These are phyloP conservation scores for Dendrobium chrysotoxum DNA, from an alignment of 106 monocot species.

Conservation along the genomic window DNA sequence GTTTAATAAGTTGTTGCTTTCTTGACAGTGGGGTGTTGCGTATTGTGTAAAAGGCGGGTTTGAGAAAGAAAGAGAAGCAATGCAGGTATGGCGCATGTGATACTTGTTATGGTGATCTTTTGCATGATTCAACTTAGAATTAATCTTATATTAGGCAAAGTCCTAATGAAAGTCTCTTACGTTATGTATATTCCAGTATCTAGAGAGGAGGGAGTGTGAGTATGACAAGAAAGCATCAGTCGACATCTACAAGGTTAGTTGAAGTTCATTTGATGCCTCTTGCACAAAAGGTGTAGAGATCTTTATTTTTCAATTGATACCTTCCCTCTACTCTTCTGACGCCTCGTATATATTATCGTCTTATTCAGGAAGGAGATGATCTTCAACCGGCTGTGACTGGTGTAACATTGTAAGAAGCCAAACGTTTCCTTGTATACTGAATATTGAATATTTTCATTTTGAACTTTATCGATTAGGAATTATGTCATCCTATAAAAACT, in stretches of 20 bases:
- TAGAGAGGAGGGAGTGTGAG: conserved; percentile 87
- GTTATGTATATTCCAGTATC: conserved; percentile 40
- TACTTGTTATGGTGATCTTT: too few relatives aligned
- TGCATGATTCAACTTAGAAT: background rate
- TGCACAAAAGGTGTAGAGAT: background rate
- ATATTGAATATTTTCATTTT: background rate
- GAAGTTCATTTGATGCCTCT: background rate
- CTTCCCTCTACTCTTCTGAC: background rate
- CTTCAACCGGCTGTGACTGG: conserved; percentile 43
- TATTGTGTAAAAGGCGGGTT: conserved; percentile 58
- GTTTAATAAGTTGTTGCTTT: background rate
- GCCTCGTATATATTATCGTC: background rate
- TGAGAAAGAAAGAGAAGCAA: conserved; percentile 56
- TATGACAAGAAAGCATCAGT: conserved; percentile 67
- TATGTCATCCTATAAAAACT: background rate
- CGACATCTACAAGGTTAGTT: conserved; percentile 61
- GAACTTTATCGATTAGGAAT: background rate
- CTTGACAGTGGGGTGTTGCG: conserved; percentile 75
- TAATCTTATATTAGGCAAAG: background rate
- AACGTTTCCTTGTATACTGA: background rate
- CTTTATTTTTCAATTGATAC: background rate
- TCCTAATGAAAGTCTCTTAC: background rate
- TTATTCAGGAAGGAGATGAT: conserved; percentile 38
- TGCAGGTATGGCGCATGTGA: conserved; percentile 35
- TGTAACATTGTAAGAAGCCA: conserved; percentile 55